Conservation (phyloP, 1,284 basidiomycete genomes). For the Melanopsichium pennsylvanicum region DNA sequence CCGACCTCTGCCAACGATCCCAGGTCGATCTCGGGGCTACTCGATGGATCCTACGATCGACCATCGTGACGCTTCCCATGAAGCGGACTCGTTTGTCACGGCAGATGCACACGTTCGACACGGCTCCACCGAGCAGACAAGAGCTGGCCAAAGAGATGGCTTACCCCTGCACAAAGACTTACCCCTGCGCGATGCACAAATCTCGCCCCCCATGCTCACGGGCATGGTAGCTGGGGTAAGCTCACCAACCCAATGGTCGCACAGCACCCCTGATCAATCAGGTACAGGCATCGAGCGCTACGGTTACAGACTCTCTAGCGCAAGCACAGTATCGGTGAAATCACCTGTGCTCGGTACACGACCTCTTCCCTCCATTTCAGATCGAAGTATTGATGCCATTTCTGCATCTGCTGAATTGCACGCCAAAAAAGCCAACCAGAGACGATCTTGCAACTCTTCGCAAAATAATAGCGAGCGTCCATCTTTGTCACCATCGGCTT, state of each 20-base stretch:
- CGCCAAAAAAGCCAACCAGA: neutral
- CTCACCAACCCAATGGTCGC: constrained; percentile 12
- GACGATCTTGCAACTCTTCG: neutral
- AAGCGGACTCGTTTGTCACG: constrained; percentile 8
- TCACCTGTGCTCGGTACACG: neutral
- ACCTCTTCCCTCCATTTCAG: constrained; percentile 10
- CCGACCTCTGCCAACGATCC: constrained; percentile 8
- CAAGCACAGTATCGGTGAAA: neutral
- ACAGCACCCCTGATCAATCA: constrained; percentile 7
- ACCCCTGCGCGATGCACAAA: constrained; percentile 5
- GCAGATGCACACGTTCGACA: constrained; percentile 3
- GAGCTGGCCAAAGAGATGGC: neutral
- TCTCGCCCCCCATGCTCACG: constrained; percentile 18
- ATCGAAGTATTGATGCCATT: neutral
- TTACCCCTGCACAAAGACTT: constrained; percentile 4
- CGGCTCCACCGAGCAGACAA: neutral
- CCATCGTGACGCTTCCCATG: constrained; percentile 1
- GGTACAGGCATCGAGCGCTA: neutral
- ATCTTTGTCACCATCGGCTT: constrained; percentile 19
- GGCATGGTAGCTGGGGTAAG: constrained; percentile 21
- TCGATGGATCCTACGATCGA: constrained; percentile 8
- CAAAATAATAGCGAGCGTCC: constrained; percentile 4
- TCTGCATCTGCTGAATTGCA: neutral
- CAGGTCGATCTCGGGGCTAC: neutral
- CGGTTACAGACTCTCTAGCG: neutral